phyloP scores from a whole-genome alignment of 257 asterid genomes.

The Solanum tacnaense region DNA sequence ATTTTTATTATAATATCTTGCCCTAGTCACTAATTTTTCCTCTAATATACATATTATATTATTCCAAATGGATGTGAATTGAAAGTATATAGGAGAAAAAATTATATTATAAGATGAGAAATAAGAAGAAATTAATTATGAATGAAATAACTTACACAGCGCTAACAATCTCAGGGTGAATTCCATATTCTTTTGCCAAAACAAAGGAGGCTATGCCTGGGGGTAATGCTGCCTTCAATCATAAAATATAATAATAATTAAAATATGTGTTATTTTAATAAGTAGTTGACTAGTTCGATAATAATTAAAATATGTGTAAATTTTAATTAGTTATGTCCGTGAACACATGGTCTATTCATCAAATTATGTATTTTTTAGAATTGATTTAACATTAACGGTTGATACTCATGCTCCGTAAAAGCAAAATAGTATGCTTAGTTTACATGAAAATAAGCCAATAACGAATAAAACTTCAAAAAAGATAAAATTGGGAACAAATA shows the following conservation, averaged over 20 bases:
- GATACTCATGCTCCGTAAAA: background rate
- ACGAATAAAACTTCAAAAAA: background rate
- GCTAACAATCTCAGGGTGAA: slow-evolving; percentile 46
- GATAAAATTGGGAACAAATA: background rate
- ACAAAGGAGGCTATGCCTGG: slow-evolving; percentile 38
- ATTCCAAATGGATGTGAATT: background rate
- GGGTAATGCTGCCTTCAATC: slow-evolving; percentile 46
- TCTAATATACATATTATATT: background rate
- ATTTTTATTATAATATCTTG: too few relatives aligned
- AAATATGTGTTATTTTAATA: background rate
- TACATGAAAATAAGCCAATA: background rate
- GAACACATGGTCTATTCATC: background rate
- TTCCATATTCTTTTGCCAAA: slow-evolving; percentile 44
- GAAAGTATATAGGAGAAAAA: background rate
- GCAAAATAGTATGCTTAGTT: background rate
- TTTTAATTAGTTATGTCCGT: background rate
- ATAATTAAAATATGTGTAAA: too few relatives aligned
- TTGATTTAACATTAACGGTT: background rate
- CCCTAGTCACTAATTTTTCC: background rate
- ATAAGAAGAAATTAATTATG: background rate
- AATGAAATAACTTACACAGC: slow-evolving; percentile 34
- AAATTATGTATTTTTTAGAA: background rate
- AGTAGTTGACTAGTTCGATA: background rate
- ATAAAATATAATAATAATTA: background rate
- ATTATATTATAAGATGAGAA: background rate